Base-by-base conservation (phyloP, 2,329 filamentous ascomycete species). In the Diatrype stigma region DNA sequence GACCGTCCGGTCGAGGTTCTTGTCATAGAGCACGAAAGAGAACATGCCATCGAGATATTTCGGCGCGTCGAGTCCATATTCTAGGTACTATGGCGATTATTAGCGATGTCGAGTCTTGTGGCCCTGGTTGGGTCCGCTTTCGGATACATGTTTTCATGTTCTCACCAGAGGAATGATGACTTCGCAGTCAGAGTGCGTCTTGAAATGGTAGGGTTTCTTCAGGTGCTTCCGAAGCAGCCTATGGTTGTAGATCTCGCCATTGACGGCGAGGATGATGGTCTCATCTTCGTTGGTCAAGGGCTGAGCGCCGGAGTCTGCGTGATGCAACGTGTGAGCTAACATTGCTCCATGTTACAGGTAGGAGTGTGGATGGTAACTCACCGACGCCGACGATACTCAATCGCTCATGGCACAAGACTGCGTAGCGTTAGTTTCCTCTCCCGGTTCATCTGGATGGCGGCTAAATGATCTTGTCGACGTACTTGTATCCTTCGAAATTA, bases 231-330 rank as follows among this genome's bases (percentile, higher is more conserved):
- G 87, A 66, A 99, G 80, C 66, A 96, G 83, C 69, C 93, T 89
- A 77, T 99, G 94, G 85, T 99, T 99, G 82, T 99, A 99, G 70
- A 99, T 99, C 72, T 99, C 94, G 74, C 94, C 94, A 73, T 99
- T 99, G 83, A 97, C 94, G 59, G 94, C 93, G 55, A 99, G 84
- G 58, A 93, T 86, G 64, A 99, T 86, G 63, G 80, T 87, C 59
- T 85, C 87, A 70, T 97, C 93, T 61, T 90, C 85, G 78, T 91
- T 97, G 78, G 93, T 87, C 60, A 99, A 80, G 58, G 94, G 94
- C 75, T 99, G 94, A 48, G 94, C 93, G 69, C 94, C 94, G 65
- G 89, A 93, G 71, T 97, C 93, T 93, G 70, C 4, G 37, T 44
- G 21, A 26, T 26, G n/a, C 21, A 51, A 35, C 17, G 48, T 48